Conservation (phyloP, 108 stramenopile species). For the Skeletonema tropicum region DNA sequence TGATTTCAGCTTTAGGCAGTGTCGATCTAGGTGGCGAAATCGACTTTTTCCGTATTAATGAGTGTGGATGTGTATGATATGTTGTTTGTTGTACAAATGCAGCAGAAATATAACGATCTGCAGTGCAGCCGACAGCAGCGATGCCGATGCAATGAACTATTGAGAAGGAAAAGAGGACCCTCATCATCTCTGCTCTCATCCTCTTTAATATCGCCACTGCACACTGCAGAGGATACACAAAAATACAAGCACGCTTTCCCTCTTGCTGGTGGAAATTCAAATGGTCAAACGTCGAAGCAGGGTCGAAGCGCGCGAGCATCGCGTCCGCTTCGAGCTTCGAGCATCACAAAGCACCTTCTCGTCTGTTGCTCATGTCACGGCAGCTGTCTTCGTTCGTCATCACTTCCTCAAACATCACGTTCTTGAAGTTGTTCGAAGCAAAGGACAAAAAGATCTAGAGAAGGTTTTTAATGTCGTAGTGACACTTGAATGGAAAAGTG, state of each 20-base stretch:
- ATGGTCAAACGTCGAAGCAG: no score
- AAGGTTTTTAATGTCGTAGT: no score
- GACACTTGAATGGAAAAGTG: no score
- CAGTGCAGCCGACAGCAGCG: constrained; percentile 1
- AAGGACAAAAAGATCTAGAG: no score
- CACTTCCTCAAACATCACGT: no score
- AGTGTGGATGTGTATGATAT: background rate
- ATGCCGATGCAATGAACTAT: background rate
- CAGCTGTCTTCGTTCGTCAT: no score
- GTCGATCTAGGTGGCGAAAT: background rate
- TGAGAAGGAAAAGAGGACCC: background rate
- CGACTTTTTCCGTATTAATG: background rate
- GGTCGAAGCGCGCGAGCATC: no score
- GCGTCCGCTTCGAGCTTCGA: no score
- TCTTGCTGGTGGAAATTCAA: no score
- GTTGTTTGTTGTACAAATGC: background rate
- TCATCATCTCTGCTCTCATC: background rate
- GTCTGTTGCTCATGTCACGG: no score
- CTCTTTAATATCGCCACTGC: background rate
- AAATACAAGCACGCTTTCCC: background rate
- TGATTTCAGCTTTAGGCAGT: background rate
- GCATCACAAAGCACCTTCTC: background rate
- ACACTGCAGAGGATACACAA: background rate
- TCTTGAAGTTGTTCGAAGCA: no score
- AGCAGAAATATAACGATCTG: background rate